phyloP scores from a whole-genome alignment of 139 green algal genomes.

The Auxenochlorella pyrenoidosa region DNA sequence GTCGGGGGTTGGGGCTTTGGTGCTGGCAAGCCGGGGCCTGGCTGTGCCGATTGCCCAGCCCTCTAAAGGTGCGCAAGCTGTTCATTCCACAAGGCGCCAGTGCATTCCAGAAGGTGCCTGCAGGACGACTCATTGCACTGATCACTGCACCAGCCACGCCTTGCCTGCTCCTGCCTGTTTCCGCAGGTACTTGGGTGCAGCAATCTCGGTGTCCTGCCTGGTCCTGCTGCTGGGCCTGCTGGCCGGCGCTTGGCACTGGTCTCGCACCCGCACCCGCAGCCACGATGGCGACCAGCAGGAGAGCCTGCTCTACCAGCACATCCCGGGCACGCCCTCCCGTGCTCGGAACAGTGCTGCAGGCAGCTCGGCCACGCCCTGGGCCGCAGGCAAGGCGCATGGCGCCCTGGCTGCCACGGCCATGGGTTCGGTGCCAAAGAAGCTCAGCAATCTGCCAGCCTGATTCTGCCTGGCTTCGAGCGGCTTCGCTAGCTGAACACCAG shows the following conservation, averaged over 20 bases:
- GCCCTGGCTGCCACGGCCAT: background rate
- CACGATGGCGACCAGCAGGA: background rate
- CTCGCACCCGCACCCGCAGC: background rate
- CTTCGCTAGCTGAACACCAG: background rate
- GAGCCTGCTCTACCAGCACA: slow-evolving; percentile 15
- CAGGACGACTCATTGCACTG: background rate
- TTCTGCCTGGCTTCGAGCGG: background rate
- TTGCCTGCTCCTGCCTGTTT: background rate
- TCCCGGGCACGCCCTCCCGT: slow-evolving; percentile 12
- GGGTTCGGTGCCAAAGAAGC: slow-evolving; percentile 19
- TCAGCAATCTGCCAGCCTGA: slow-evolving; percentile 41
- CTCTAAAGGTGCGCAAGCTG: no score
- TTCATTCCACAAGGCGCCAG: no score
- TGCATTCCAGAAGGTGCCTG: background rate
- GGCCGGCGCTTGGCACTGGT: background rate
- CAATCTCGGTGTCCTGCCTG: background rate
- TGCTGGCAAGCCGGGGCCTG: no score
- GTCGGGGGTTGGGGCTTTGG: no score
- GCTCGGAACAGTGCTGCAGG: background rate
- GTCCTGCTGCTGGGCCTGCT: slow-evolving; percentile 12
- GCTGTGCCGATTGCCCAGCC: no score
- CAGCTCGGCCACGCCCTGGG: background rate
- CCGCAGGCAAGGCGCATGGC: background rate
- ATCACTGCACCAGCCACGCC: background rate
- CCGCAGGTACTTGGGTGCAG: slow-evolving; percentile 13